Evolutionary conservation across 2,329 filamentous ascomycete species (phyloP).

Genomic region (Aureobasidium mangrovei): DNA sequence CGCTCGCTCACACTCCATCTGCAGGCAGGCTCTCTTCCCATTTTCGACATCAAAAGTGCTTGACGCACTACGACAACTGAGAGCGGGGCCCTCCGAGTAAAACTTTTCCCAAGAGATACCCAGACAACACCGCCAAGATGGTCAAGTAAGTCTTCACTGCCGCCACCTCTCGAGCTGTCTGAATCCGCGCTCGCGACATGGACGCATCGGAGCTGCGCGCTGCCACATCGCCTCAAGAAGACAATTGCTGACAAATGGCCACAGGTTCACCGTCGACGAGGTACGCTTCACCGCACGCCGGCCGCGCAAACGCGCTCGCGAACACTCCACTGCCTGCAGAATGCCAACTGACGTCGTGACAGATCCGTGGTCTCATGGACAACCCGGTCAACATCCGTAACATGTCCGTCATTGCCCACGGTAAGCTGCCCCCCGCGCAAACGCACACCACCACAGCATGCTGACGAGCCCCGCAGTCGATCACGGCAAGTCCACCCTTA

Average conservation of each 20-base stretch:
- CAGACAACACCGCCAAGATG: constrained; percentile 80
- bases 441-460: not conserved
- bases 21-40: constrained; percentile 22
- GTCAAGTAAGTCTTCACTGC: constrained; percentile 74
- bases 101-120: constrained; percentile 19
- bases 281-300: constrained; percentile 35
- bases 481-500: constrained; percentile 99
- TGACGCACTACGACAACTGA: constrained; percentile 18
- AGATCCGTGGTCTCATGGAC: constrained; percentile 74
- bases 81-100: constrained; percentile 23
- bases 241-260: constrained; percentile 41
- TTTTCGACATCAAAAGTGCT: constrained; percentile 12
- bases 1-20: constrained; percentile 9
- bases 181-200: not conserved
- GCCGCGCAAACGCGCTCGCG: not conserved
- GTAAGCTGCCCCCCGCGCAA: constrained; percentile 33
- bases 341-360: constrained; percentile 4
- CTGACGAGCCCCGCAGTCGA: constrained; percentile 53
- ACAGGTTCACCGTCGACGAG: constrained; percentile 96
- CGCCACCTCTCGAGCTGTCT: not conserved
- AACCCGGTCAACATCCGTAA: constrained; percentile 71
- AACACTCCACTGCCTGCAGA: not conserved
- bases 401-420: constrained; percentile 99
- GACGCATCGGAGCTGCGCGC: not conserved
- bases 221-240: not conserved